phyloP scores from a whole-genome alignment of 1,284 basidiomycete species.

The Tylopilus sp. region DNA sequence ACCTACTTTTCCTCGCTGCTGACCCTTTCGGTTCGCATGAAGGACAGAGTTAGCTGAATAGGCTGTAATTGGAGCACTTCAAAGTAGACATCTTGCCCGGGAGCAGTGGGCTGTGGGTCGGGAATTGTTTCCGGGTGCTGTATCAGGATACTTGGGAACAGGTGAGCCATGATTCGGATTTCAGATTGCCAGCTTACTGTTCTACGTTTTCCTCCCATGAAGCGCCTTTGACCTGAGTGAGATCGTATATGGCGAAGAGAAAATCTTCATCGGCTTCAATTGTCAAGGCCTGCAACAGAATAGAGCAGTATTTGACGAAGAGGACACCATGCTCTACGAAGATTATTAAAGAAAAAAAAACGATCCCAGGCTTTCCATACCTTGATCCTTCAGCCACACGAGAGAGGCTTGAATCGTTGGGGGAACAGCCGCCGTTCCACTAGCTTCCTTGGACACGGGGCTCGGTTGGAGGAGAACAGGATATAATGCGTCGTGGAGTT shows the following conservation, averaged over 20 bases:
- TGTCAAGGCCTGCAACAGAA: conserved; percentile 91
- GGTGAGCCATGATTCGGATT: conserved; percentile 6
- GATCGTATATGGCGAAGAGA: conserved; percentile 87
- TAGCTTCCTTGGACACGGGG: conserved; percentile 79
- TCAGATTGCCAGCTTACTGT: conserved; percentile 52
- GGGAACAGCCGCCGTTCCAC: conserved; percentile 68
- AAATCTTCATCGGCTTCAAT: conserved; percentile 98
- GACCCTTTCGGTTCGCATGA: conserved; percentile 93
- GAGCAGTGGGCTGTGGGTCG: conserved; percentile 66
- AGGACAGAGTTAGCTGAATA: conserved; percentile 87
- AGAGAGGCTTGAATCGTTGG: conserved; percentile 89
- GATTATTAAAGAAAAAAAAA: background rate
- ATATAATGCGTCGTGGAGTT: conserved; percentile 93
- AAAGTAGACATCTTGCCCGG: conserved; percentile 86
- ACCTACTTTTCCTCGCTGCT: conserved; percentile 89
- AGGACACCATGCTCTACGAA: conserved; percentile 84
- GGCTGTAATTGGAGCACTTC: conserved; percentile 97
- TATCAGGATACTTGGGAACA: conserved; percentile 62
- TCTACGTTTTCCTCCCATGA: conserved; percentile 76
- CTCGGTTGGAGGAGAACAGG: conserved; percentile 96
- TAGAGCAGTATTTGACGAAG: conserved; percentile 96
- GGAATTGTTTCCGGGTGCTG: conserved; percentile 71
- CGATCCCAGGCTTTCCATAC: conserved; percentile 40
- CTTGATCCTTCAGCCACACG: conserved; percentile 89
- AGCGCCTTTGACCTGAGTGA: conserved; percentile 86